Conservation (phyloP, 2,329 filamentous ascomycete genomes). For the Aspergillus calidoustus region DNA sequence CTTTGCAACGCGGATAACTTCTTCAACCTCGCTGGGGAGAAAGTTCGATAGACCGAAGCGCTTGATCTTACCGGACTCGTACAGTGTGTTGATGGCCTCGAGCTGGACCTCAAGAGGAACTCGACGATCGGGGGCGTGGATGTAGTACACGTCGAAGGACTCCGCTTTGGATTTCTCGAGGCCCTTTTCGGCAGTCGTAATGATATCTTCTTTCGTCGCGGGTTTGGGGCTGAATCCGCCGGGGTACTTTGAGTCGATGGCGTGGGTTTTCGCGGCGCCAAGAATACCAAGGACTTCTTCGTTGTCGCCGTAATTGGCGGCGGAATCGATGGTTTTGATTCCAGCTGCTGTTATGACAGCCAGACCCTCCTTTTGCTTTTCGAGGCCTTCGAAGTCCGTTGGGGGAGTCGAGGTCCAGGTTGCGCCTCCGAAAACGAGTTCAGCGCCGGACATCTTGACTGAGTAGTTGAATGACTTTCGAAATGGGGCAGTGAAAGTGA, state of each 20-base stretch:
- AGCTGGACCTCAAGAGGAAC: conserved; percentile 39
- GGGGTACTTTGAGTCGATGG: neutral
- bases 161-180: neutral
- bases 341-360: neutral
- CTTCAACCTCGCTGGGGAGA: conserved; percentile 43
- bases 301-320: neutral
- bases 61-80: conserved; percentile 39
- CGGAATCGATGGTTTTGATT: neutral
- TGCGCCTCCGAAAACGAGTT: neutral
- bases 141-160: conserved; percentile 22
- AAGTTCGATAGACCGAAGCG: conserved; percentile 51
- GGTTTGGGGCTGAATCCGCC: neutral
- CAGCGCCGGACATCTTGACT: neutral
- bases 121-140: conserved; percentile 40
- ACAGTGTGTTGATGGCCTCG: conserved; percentile 35
- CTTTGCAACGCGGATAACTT: conserved; percentile 42
- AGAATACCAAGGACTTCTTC: neutral
- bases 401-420: neutral
- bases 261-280: neutral
- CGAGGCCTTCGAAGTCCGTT: neutral
- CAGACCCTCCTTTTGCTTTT: neutral
- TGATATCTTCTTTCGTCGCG: neutral
- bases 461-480: no score
- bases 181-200: neutral
- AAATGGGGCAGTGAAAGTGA: no score